phyloP scores from a whole-genome alignment of 257 asterid species.

The Solanum peruvianum region DNA sequence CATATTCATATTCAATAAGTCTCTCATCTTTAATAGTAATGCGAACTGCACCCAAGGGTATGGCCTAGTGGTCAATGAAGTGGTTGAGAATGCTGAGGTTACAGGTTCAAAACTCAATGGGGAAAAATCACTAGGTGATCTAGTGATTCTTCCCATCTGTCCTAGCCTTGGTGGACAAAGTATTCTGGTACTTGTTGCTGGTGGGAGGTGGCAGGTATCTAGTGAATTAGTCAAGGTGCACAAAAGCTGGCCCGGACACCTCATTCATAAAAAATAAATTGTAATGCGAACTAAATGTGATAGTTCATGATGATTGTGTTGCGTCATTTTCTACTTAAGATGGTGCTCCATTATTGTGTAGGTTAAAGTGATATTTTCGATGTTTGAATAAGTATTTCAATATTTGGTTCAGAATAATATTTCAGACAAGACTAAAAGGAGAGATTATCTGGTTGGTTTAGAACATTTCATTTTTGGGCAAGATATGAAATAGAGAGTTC shows the following conservation, averaged over 20 bases:
- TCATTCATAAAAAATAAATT: background rate
- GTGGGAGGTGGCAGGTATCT: background rate
- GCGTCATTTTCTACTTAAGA: background rate
- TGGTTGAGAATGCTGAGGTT: background rate
- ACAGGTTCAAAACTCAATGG: background rate
- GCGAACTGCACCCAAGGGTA: background rate
- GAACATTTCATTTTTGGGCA: background rate
- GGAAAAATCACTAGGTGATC: background rate
- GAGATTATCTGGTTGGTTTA: background rate
- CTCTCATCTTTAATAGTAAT: background rate
- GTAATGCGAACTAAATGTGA: background rate
- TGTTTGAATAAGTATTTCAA: background rate
- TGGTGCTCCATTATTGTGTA: background rate
- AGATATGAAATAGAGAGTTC: background rate
- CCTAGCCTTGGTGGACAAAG: background rate
- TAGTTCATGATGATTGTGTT: background rate
- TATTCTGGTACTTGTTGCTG: background rate
- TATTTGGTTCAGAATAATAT: background rate
- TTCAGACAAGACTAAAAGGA: background rate
- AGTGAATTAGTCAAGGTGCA: background rate
- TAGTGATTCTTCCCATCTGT: background rate
- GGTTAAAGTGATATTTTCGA: background rate
- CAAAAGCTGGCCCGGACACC: background rate
- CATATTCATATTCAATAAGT: background rate
- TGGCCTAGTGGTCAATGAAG: background rate